Conservation (phyloP, 2,329 filamentous ascomycete species). For the Parascedosporium putredinis region DNA sequence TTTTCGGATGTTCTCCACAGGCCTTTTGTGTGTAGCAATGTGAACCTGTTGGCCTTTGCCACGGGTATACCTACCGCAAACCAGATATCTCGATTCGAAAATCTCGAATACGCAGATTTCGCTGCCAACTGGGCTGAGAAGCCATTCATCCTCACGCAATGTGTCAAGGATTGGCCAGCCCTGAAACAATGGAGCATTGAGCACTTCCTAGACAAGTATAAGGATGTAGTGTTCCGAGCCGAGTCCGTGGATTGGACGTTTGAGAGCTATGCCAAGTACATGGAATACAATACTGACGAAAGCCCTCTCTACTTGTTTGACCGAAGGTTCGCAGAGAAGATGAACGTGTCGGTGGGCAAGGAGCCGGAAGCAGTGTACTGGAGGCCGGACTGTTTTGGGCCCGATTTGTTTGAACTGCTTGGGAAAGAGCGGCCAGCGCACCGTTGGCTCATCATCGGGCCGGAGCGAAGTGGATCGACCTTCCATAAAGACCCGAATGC, state of each 20-base stretch:
- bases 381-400: constrained; percentile 73
- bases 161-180: constrained; percentile 73
- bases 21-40: constrained; percentile 80
- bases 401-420: constrained; percentile 74
- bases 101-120: constrained; percentile 65
- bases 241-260: constrained; percentile 92
- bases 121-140: constrained; percentile 62
- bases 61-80: constrained; percentile 63
- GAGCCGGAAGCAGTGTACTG: constrained; percentile 53
- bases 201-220: constrained; percentile 53
- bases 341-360: constrained; percentile 55
- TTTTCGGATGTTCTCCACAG: constrained; percentile 87
- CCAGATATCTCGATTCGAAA: constrained; percentile 56
- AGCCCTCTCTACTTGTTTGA: constrained; percentile 92
- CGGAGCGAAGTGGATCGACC: constrained; percentile 77
- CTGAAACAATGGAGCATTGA: constrained; percentile 64
- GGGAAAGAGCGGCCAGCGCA: constrained; percentile 72
- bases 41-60: constrained; percentile 55
- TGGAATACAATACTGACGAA: constrained; percentile 71
- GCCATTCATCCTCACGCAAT: constrained; percentile 79
- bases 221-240: constrained; percentile 64
- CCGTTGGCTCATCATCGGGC: constrained; percentile 87
- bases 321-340: constrained; percentile 76
- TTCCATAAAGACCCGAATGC: constrained; percentile 80
- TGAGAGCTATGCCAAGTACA: constrained; percentile 70